Evolutionary conservation across 371 early-diverging fungal genomes (phyloP).

Genomic region (Mucor irregularis): DNA sequence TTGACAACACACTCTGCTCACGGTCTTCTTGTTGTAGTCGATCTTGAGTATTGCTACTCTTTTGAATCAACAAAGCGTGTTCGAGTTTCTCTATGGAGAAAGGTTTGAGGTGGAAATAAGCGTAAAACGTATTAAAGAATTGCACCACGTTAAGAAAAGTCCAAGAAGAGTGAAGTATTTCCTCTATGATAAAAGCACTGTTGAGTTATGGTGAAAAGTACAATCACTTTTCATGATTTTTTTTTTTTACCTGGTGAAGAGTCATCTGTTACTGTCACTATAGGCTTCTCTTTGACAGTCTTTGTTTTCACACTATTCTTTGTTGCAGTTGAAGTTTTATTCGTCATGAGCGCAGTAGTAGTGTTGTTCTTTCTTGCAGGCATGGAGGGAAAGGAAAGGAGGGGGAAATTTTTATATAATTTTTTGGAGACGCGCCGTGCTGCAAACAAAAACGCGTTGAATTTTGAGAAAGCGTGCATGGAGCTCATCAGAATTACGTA

Average conservation of each 20-base stretch:
- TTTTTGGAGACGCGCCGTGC: no score
- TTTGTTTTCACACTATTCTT: no score
- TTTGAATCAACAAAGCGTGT: neutral
- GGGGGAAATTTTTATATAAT: no score
- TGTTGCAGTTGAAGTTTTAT: no score
- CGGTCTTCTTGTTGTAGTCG: neutral
- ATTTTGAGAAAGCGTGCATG: no score
- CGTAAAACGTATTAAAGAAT: conserved; percentile 14
- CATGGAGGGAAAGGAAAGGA: no score
- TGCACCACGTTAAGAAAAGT: conserved; percentile 18
- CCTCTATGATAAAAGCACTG: conserved; percentile 8
- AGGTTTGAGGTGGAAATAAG: conserved; percentile 3
- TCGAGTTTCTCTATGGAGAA: conserved; percentile 17
- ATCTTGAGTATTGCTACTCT: neutral
- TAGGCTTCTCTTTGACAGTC: conserved; percentile 3
- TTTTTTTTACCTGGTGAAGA: conserved; percentile 22
- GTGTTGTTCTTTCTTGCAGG: no score
- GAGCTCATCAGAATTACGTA: neutral
- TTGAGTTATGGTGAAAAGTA: neutral
- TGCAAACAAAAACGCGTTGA: no score
- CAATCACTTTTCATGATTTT: neutral
- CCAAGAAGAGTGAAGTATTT: conserved; percentile 31
- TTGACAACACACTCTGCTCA: neutral
- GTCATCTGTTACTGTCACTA: conserved; percentile 4
- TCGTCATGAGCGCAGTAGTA: no score